Evolutionary conservation across 2,329 filamentous ascomycete genomes (phyloP).

Genomic region (Monosporascus cannonballus): DNA sequence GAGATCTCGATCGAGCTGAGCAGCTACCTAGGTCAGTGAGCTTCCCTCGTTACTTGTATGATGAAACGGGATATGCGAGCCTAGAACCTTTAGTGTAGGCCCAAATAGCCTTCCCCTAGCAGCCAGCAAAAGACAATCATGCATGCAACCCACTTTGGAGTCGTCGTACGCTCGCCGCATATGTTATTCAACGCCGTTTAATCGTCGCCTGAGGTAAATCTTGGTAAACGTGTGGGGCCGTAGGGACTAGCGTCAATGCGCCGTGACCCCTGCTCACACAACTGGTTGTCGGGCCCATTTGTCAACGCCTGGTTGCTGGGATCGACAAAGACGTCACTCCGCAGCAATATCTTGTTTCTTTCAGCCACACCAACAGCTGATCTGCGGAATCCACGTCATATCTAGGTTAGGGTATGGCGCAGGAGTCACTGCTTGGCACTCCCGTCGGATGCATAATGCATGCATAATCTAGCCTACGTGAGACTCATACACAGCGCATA

Average conservation of each 20-base stretch:
- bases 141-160: not conserved
- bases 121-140: not conserved
- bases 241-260: not conserved
- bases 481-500: too few species aligned
- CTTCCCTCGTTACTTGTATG: too few species aligned
- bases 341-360: not conserved
- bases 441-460: not conserved
- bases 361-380: slow-evolving; percentile 5
- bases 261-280: not conserved
- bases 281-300: not conserved
- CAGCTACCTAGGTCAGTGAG: too few species aligned
- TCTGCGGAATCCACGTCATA: slow-evolving; percentile 19
- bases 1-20: not conserved
- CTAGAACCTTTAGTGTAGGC: too few species aligned
- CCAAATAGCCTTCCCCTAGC: not conserved
- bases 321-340: not conserved
- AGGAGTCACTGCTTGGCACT: not conserved
- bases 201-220: not conserved
- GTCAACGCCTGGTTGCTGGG: not conserved
- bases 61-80: too few species aligned
- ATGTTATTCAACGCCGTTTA: not conserved
- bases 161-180: too few species aligned
- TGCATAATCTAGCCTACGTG: too few species aligned
- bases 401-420: slow-evolving; percentile 12
- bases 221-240: not conserved